Evolutionary conservation across 768 basidiomycete genomes (phyloP).

Genomic region (Mycena rebaudengoi): DNA sequence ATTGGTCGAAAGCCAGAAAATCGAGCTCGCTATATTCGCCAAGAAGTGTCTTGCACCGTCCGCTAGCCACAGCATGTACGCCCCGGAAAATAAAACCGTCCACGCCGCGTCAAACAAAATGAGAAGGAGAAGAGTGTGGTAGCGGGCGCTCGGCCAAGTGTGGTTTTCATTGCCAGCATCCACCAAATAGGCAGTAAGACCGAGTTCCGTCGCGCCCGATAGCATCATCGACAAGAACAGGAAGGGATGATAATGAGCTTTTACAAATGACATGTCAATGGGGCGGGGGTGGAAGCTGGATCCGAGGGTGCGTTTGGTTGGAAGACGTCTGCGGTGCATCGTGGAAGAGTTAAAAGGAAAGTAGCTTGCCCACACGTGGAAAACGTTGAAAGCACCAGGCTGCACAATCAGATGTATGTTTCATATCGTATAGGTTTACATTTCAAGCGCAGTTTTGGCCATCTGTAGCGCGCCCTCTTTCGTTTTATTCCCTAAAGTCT

Average conservation of each 20-base stretch:
- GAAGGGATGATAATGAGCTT: slow-evolving; percentile 65
- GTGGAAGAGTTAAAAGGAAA: background rate
- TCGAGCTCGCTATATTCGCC: slow-evolving; percentile 81
- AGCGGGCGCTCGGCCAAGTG: slow-evolving; percentile 68
- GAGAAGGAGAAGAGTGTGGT: slow-evolving; percentile 71
- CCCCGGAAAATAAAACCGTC: slow-evolving; percentile 76
- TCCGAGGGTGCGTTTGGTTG: slow-evolving; percentile 9
- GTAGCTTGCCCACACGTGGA: slow-evolving; percentile 1
- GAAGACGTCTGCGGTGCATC: slow-evolving; percentile 23
- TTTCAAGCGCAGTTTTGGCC: slow-evolving; percentile 70
- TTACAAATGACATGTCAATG: slow-evolving; percentile 10
- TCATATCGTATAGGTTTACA: slow-evolving; percentile 34
- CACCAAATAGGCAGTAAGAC: slow-evolving; percentile 78
- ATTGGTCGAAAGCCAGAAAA: slow-evolving; percentile 75
- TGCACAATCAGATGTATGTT: no score
- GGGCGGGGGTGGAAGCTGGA: background rate
- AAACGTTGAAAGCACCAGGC: slow-evolving; percentile 28
- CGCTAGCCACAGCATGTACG: slow-evolving; percentile 77
- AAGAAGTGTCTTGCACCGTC: slow-evolving; percentile 72
- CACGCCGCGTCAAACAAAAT: slow-evolving; percentile 74
- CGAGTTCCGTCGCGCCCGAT: slow-evolving; percentile 75
- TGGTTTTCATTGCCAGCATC: slow-evolving; percentile 69
- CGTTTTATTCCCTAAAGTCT: slow-evolving; percentile 78
- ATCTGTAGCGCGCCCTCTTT: slow-evolving; percentile 87
- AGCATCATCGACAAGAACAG: slow-evolving; percentile 72